phyloP scores from a whole-genome alignment of 2,329 filamentous ascomycete species.

The Alternaria sp. region DNA sequence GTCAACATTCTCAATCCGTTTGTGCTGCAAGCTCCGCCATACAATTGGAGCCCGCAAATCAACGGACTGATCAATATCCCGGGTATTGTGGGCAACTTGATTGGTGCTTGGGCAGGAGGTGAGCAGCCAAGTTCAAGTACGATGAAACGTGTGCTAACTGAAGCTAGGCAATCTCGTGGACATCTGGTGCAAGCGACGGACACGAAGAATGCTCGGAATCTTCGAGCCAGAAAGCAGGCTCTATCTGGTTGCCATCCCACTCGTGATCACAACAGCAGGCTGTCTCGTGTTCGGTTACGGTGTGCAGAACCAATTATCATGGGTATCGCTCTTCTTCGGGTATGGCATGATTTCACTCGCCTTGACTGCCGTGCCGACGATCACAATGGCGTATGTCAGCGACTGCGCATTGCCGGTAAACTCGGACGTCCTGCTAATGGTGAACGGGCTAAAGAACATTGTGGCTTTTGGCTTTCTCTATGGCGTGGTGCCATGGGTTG shows the following conservation, averaged over 20 bases:
- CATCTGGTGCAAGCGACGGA: constrained; percentile 53
- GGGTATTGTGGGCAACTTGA: constrained; percentile 54
- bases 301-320: constrained; percentile 52
- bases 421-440: constrained; percentile 49
- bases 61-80: constrained; percentile 55
- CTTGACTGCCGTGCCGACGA: constrained; percentile 47
- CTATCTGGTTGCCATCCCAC: constrained; percentile 53
- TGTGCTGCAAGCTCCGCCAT: constrained; percentile 52
- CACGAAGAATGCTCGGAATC: constrained; percentile 54
- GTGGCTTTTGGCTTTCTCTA: constrained; percentile 60
- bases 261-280: constrained; percentile 55
- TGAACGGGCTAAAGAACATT: constrained; percentile 57
- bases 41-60: constrained; percentile 47
- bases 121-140: not conserved
- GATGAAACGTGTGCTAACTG: not conserved
- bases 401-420: constrained; percentile 51
- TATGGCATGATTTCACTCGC: constrained; percentile 59
- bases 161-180: constrained; percentile 54
- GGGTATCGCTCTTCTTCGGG: constrained; percentile 58
- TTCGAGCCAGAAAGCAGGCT: constrained; percentile 59
- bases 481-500: constrained; percentile 56
- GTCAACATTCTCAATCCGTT: constrained; percentile 54
- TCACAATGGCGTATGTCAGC: constrained; percentile 57
- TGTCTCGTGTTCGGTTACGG: constrained; percentile 58
- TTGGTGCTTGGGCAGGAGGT: constrained; percentile 54